Evolutionary conservation across 2,329 filamentous ascomycete species (phyloP).

Genomic region (Nigrospora oryzae): DNA sequence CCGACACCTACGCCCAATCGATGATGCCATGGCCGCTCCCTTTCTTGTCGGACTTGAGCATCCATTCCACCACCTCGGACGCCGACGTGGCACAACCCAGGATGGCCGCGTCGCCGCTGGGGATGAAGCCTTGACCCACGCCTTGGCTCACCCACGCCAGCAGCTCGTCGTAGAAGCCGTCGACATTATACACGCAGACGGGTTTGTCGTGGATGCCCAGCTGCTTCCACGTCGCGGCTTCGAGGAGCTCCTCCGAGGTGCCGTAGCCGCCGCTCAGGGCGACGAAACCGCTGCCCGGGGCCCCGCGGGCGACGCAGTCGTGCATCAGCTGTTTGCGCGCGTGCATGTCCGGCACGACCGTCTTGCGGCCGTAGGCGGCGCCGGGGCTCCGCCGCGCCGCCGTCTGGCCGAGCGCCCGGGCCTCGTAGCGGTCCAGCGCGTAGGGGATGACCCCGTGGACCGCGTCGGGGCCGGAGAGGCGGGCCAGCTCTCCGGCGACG

Average conservation of each 20-base stretch:
- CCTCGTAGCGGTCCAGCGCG: conserved; percentile 67
- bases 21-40: too few relatives aligned
- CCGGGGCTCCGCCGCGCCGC: conserved; percentile 50
- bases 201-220: conserved; percentile 79
- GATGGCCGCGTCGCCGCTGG: conserved; percentile 61
- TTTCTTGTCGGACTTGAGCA: too few relatives aligned
- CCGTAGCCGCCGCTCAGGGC: conserved; percentile 81
- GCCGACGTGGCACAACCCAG: conserved; percentile 30
- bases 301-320: conserved; percentile 71
- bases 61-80: too few relatives aligned
- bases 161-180: conserved; percentile 87
- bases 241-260: conserved; percentile 92
- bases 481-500: conserved; percentile 75
- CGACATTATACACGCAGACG: conserved; percentile 76
- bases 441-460: conserved; percentile 94
- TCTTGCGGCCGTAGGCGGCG: conserved; percentile 68
- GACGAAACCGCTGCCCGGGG: conserved; percentile 79
- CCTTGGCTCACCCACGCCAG: conserved; percentile 72
- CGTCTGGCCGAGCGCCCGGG: conserved; percentile 35
- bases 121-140: conserved; percentile 70
- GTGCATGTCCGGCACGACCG: conserved; percentile 92
- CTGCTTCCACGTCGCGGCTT: conserved; percentile 91
- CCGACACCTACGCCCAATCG: too few relatives aligned
- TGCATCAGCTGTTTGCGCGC: conserved; percentile 94
- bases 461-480: conserved; percentile 67